Evolutionary conservation across 495 filamentous ascomycete genomes (phyloP).

Genomic region (Xeromyces bisporus): DNA sequence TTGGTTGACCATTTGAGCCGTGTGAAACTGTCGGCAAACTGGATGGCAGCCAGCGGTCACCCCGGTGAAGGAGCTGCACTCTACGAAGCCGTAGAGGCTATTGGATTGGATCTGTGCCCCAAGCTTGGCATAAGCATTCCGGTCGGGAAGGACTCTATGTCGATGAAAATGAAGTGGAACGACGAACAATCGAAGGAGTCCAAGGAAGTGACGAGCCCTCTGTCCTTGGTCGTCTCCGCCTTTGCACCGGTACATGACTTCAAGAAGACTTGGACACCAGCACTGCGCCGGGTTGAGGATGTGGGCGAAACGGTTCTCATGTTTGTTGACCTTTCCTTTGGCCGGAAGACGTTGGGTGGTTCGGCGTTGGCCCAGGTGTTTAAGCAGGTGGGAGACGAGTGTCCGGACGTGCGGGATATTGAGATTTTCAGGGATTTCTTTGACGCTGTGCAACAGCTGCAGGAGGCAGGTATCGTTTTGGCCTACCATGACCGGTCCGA

Average conservation of each 20-base stretch:
- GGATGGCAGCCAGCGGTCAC: constrained; percentile 94
- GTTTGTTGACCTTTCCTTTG: constrained; percentile 74
- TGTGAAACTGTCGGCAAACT: constrained; percentile 85
- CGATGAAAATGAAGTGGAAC: constrained; percentile 96
- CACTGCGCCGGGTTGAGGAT: constrained; percentile 65
- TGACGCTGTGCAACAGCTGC: constrained; percentile 71
- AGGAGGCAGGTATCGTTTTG: constrained; percentile 72
- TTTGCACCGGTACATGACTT: constrained; percentile 70
- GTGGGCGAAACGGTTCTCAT: constrained; percentile 81
- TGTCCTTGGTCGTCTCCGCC: constrained; percentile 78
- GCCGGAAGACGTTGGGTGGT: constrained; percentile 66
- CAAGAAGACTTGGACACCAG: constrained; percentile 81
- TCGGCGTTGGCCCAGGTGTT: constrained; percentile 90
- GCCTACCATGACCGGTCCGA: constrained; percentile 94
- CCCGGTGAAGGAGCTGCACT: constrained; percentile 86
- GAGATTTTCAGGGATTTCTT: constrained; percentile 81
- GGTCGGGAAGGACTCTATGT: constrained; percentile 94
- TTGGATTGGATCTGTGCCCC: constrained; percentile 74
- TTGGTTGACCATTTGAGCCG: constrained; percentile 57
- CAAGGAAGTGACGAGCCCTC: constrained; percentile 80
- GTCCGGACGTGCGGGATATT: constrained; percentile 69
- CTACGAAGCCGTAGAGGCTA: constrained; percentile 87
- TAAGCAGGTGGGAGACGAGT: constrained; percentile 65
- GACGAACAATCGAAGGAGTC: constrained; percentile 45
- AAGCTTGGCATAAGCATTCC: constrained; percentile 80